Base-by-base conservation (phyloP, 352 stramenopile genomes). In the Lagenidium giganteum region DNA sequence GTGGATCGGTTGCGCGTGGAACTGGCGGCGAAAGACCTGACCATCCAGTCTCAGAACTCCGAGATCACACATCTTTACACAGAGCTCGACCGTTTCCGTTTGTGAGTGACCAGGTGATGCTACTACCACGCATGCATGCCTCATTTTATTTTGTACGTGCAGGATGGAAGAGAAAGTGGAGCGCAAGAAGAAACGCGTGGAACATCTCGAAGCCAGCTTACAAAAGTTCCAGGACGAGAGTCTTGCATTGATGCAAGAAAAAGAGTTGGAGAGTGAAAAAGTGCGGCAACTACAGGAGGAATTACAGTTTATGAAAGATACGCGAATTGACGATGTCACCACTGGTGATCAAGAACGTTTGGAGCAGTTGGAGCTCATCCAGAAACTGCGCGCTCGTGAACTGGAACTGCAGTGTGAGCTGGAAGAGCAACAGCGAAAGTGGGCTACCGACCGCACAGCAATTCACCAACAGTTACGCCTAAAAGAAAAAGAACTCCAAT, bases 391-490 rank as follows among this genome's bases (percentile, higher is more conserved):
- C 12, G 60, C 57, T 16, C 62, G 68, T 17, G 68, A 86, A 46
- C 14, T 69, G 3, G 66, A 79, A 39, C 46, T 86, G 1, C 66
- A 85, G 34, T 56, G 47, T 3, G 56, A 86, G 18, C 28, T 85
- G 4, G 76, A 89, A 38, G 58, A 65, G 6, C 72, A 85, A 23
- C 68, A 85, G 42, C 69, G 68, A 24, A 83, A 80, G 42, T 85
- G 68, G 68, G 46, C 65, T 0, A 36, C 42, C 1, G 70, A 86
- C 26, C 70, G 73, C 8, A 61, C 65, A 1, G 67, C 40, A 0
- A 47, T 85, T 6, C 49, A 80, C 18, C 66, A 83, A 16, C 70
- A 82, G 16, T 38, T 83, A 24, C 54, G 75, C 1, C 33, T 80
- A 9, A 31, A 71, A 1, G 71, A 85, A 37, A 87, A 83, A 33